Conservation (phyloP, 73 alveolate genomes). For the Paramecium biaurelia region DNA sequence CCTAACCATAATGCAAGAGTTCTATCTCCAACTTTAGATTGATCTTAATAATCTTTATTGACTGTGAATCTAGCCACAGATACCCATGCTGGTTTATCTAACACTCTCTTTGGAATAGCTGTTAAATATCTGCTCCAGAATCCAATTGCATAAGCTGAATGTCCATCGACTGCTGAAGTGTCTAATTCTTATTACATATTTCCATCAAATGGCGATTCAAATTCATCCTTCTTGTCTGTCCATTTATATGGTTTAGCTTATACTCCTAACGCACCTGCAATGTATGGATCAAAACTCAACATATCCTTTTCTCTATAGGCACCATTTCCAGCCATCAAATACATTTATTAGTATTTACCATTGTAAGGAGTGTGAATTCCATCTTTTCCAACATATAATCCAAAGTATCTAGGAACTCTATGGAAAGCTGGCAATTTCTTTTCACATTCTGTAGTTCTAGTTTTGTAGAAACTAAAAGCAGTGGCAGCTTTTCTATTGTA, state of each 20-base stretch:
- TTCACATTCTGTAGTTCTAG: neutral
- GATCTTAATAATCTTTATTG: neutral
- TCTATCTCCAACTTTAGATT: conserved; percentile 34
- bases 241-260: conserved; percentile 36
- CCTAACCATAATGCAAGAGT: conserved; percentile 38
- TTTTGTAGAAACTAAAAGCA: neutral
- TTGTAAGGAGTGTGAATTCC: conserved; percentile 51
- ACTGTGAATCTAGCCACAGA: conserved; percentile 45
- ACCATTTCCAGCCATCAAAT: conserved; percentile 42
- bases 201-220: conserved; percentile 31
- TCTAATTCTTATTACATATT: neutral
- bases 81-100: conserved; percentile 33
- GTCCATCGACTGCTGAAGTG: neutral
- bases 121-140: conserved; percentile 43
- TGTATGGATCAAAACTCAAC: neutral
- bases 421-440: conserved; percentile 38
- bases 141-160: conserved; percentile 29
- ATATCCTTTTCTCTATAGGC: conserved; percentile 39
- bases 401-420: conserved; percentile 43
- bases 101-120: conserved; percentile 24
- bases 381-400: conserved; percentile 43
- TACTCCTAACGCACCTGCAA: conserved; percentile 28
- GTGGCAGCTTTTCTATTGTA: neutral
- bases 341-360: neutral
- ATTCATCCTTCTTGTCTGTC: neutral